Evolutionary conservation across 345 rosid species (phyloP).

Genomic region (Corymbia maculata): DNA sequence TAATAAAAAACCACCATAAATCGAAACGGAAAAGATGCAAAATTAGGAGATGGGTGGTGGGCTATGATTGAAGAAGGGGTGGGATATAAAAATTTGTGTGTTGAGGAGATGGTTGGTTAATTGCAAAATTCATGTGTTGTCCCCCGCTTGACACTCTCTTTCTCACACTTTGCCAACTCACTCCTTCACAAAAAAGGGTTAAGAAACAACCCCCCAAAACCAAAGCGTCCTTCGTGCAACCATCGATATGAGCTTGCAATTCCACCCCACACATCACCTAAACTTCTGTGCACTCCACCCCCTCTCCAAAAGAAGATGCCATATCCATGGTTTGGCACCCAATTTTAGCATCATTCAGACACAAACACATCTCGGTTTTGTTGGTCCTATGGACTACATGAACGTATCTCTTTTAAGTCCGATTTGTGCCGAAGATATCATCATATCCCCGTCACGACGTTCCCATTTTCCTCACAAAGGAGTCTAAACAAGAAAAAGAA

Average conservation of each 20-base stretch:
- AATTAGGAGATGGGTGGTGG: slow-evolving; percentile 20
- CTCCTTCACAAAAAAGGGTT: slow-evolving; percentile 5
- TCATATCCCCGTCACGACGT: neutral
- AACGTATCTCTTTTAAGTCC: neutral
- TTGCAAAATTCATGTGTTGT: slow-evolving; percentile 10
- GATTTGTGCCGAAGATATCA: neutral
- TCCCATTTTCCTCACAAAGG: neutral
- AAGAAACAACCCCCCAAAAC: neutral
- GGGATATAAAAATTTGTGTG: neutral
- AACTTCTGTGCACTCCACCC: neutral
- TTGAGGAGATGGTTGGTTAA: slow-evolving; percentile 1
- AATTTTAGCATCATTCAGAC: neutral
- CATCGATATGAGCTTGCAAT: neutral
- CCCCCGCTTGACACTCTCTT: slow-evolving; percentile 66
- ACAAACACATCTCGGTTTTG: neutral
- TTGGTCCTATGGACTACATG: neutral
- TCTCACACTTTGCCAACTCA: slow-evolving; percentile 68
- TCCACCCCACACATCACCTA: neutral
- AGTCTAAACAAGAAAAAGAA: neutral
- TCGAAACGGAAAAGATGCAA: slow-evolving; percentile 37
- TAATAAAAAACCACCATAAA: neutral
- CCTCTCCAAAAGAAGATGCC: neutral
- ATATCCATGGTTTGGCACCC: neutral
- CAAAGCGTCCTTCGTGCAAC: neutral
- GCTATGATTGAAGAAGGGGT: neutral